Evolutionary conservation across 2,329 filamentous ascomycete species (phyloP), one percentile per base, ranked within the genome.

Genomic region (Celoporthe dispersa): DNA sequence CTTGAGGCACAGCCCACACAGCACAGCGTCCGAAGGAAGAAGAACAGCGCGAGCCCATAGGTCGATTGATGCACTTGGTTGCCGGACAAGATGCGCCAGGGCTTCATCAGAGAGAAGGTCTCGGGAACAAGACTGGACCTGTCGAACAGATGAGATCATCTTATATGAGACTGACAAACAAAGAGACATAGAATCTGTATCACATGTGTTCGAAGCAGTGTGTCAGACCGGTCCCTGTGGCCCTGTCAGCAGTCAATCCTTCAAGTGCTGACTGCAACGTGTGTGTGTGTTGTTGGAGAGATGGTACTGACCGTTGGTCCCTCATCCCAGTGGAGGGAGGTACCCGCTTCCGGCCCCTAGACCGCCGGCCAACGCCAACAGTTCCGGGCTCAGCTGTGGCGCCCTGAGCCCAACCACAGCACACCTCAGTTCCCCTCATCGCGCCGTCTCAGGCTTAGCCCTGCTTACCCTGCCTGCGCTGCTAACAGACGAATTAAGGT

Each of bases 151-250:
- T 55, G 51, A 55, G 51, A 31, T 55, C 57, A 61, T 61, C 31
- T 39, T 35, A 39, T 16, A 39, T 61, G 33, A 39, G 33, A 37
- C 59, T 39, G 35, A 25, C 19, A 44, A 31, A 16, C 35, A 28
- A 14, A 61, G 31, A 33, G 57, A 4, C 12, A 44, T 39, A n/a
- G 14, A 22, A 28, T 39, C 14, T 63, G 60, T 63, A 41, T 41
- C 60, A 63, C 39, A 41, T 39, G n/a, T 63, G 60, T 63, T 63
- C n/a, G 60, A 63, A 19, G 25, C 60, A 39, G 60, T 25, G 60
- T 63, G n/a, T 63, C 60, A 63, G 60, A 37, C 60, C 60, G 12
- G 44, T 39, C 9, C n/a, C 14, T 16, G 37, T 25, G 22, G 60
- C 35, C 60, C 37, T 16, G 12, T 44, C 39, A 22, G 35, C 28